phyloP scores from a whole-genome alignment of 805 yeast genomes.

The Saccharomycopsis amapae region DNA sequence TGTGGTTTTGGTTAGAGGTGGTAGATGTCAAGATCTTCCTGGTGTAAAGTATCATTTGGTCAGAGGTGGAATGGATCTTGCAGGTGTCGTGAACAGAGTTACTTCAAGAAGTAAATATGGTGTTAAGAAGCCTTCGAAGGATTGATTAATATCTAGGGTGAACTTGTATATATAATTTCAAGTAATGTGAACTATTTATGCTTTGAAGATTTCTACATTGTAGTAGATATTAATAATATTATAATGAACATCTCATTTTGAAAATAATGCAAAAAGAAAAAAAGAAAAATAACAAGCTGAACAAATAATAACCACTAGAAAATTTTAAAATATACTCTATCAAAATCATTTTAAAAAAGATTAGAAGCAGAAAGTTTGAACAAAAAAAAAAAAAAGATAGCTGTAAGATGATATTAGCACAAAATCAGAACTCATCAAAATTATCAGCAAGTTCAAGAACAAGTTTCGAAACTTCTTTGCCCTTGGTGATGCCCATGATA shows the following conservation, averaged over 20 bases:
- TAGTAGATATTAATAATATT: too few relatives aligned
- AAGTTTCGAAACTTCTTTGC: slow-evolving; percentile 9
- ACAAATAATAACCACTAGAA: too few relatives aligned
- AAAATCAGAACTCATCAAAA: neutral
- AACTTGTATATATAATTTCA: neutral
- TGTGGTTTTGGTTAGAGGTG: slow-evolving; percentile 95
- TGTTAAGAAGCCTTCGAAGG: slow-evolving; percentile 69
- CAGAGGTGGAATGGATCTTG: slow-evolving; percentile 88
- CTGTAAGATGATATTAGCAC: too few relatives aligned
- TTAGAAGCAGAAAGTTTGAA: neutral
- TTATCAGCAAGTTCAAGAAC: neutral
- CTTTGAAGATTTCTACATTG: too few relatives aligned
- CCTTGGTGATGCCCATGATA: slow-evolving; percentile 24
- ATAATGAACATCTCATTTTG: too few relatives aligned
- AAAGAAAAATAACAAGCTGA: too few relatives aligned
- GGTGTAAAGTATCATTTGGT: slow-evolving; percentile 94
- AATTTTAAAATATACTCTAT: too few relatives aligned
- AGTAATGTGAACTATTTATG: too few relatives aligned
- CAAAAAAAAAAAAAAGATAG: neutral
- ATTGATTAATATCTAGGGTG: slow-evolving; percentile 1
- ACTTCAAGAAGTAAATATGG: slow-evolving; percentile 93
- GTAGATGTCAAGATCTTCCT: slow-evolving; percentile 95
- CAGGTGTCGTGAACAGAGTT: slow-evolving; percentile 89
- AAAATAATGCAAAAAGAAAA: neutral
- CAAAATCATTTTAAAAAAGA: too few relatives aligned